Base-by-base conservation (phyloP, 2,329 filamentous ascomycete species). In the Cercospora nicotianae region DNA sequence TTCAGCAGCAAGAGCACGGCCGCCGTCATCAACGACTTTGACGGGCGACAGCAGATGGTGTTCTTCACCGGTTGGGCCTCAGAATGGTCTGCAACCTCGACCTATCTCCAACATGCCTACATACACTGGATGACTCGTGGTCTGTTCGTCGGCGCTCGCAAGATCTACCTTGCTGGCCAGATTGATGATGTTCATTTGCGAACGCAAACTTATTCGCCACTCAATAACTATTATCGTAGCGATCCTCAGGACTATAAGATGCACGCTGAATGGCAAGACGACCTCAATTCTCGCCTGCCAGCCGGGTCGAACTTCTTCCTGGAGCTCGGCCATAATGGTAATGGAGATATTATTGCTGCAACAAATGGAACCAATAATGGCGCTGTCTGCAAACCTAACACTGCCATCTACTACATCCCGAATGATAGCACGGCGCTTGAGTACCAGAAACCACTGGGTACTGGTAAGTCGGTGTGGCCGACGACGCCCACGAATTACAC, bases 91-190 rank as follows among this genome's bases (percentile, higher is more conserved):
- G 64, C 64, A 23, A 66, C 64, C 8, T 66, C 58, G 0, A 45
- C 45, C 6, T 66, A 42, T 42, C 48, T 66, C 7, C 64, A 66
- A 26, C 64, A 66, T 45, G 59, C 64, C 9, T 66, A 62, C 64
- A 66, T 66, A 10, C 59, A 66, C 48, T 66, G 64, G 64, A 66
- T 66, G 64, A 66, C 64, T 13, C 58, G 64, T n/a, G 64, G 64
- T 16, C 59, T 66, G 0, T 66, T 66, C 58, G 59, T 66, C 3
- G 64, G 64, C 20, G 64, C 64, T 28, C 58, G 64, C 18, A 66
- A 66, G 33, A 62, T 36, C 3, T 62, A 62, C 26, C 57, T 66
- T 0, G 10, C 59, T 45, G 48, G 23, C 6, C 64, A 66, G 16
- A 66, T 66, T 33, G 64, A 66, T 48, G 64, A 66, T 57, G 64